These are phyloP conservation scores for Diaporthe batatas DNA, from an alignment of 2,329 filamentous ascomycete species.

Conservation along the genomic window DNA sequence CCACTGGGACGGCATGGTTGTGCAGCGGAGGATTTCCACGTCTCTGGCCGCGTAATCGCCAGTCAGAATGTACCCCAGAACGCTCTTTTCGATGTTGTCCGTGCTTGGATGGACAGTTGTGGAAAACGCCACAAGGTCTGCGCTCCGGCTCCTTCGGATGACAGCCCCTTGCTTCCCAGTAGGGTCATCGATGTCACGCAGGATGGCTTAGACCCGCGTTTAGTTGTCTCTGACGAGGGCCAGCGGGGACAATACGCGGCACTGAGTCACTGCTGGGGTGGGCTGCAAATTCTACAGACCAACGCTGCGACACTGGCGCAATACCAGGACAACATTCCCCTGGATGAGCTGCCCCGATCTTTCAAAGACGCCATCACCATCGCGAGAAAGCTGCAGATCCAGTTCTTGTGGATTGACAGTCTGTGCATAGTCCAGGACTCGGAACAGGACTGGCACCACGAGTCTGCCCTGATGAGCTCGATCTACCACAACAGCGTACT, in stretches of 20 bases:
- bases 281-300: not conserved
- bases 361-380: slow-evolving; percentile 31
- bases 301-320: not conserved
- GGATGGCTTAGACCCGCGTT: not conserved
- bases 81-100: slow-evolving; percentile 15
- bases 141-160: not conserved
- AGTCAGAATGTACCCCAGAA: not conserved
- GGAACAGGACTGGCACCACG: slow-evolving; percentile 28
- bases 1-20: not conserved
- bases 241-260: slow-evolving; percentile 19
- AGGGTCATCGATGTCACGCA: slow-evolving; percentile 10
- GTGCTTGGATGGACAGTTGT: not conserved
- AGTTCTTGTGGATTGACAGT: slow-evolving; percentile 33
- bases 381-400: slow-evolving; percentile 6
- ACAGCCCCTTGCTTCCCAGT: not conserved
- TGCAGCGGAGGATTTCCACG: not conserved
- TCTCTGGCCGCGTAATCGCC: slow-evolving; percentile 11
- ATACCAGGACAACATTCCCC: not conserved
- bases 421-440: slow-evolving; percentile 34
- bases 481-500: slow-evolving; percentile 24
- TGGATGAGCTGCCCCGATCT: not conserved
- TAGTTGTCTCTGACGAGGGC: not conserved
- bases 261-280: slow-evolving; percentile 35
- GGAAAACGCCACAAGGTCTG: slow-evolving; percentile 8
- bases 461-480: slow-evolving; percentile 32